A percentile compares a stretch with the other conserved stretches of the same genome.
Conservation (phyloP, 805 yeast genomes). For the Millerozyma acaciae region DNA sequence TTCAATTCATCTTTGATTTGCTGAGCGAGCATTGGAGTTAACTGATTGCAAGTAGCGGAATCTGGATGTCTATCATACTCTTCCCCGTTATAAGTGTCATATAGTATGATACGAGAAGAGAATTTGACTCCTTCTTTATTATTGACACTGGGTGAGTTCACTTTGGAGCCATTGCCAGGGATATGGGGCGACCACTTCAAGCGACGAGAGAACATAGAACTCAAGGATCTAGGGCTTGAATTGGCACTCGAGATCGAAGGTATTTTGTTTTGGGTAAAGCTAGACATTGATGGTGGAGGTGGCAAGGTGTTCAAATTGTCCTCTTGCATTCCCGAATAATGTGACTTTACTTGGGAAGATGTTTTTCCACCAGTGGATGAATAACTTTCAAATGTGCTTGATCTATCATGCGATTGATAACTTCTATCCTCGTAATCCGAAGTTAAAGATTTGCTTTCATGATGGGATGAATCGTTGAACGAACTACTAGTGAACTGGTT, state of each 20-base stretch:
- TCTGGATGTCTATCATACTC: conserved; percentile 95
- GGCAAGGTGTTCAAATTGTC: conserved; percentile 5
- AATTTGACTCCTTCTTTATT: conserved; percentile 47
- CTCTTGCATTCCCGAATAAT: neutral
- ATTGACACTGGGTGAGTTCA: neutral
- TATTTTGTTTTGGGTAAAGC: conserved; percentile 28
- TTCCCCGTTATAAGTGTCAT: conserved; percentile 75
- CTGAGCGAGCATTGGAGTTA: conserved; percentile 84
- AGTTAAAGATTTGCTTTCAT: no score
- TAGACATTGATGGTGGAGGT: conserved; percentile 14
- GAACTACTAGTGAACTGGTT: conserved; percentile 1
- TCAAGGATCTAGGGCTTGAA: conserved; percentile 31
- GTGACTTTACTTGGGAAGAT: no score
- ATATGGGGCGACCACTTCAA: conserved; percentile 19
- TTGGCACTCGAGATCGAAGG: conserved; percentile 25
- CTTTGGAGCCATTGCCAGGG: neutral
- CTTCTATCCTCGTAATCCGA: neutral
- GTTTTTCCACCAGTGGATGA: no score
- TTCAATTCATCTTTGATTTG: conserved; percentile 83
- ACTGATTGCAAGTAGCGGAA: conserved; percentile 84
- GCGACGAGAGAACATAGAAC: conserved; percentile 26
- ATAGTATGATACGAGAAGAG: conserved; percentile 77
- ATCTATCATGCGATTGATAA: neutral
- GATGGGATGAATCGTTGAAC: neutral
- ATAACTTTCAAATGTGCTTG: no score